Conservation (phyloP, 345 rosid genomes). For the Lepidium aucheri region DNA sequence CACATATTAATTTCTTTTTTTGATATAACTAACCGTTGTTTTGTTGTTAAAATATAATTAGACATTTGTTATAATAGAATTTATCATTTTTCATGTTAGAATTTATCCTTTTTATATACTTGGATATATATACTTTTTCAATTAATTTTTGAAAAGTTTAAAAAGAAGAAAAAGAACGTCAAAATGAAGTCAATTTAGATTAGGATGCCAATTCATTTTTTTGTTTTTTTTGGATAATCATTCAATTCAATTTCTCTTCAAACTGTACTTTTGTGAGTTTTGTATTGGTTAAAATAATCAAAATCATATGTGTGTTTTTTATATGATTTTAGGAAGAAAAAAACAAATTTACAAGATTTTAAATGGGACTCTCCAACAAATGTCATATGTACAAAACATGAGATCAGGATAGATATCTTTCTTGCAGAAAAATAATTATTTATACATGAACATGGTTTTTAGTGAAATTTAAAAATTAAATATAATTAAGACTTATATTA, state of each 20-base stretch:
- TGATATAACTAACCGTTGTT: no score
- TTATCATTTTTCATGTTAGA: neutral
- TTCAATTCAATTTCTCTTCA: neutral
- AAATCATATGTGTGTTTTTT: neutral
- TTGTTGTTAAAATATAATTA: neutral
- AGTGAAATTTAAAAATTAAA: neutral
- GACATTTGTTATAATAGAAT: no score
- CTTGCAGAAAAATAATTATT: neutral
- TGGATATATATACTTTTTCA: no score
- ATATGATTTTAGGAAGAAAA: neutral
- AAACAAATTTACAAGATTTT: neutral
- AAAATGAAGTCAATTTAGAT: neutral
- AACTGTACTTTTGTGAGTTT: neutral
- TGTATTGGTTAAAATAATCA: neutral
- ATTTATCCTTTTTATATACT: neutral
- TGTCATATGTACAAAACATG: neutral
- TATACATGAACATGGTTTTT: neutral
- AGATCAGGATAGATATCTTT: slow-evolving; percentile 1
- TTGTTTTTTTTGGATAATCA: neutral
- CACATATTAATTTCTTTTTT: neutral
- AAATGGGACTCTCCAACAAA: neutral
- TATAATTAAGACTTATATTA: no score
- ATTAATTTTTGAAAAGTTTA: no score
- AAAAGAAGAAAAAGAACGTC: no score
- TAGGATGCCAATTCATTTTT: neutral